These are phyloP conservation scores for Salix dunnii DNA, from an alignment of 345 rosid species.

Conservation along the genomic window DNA sequence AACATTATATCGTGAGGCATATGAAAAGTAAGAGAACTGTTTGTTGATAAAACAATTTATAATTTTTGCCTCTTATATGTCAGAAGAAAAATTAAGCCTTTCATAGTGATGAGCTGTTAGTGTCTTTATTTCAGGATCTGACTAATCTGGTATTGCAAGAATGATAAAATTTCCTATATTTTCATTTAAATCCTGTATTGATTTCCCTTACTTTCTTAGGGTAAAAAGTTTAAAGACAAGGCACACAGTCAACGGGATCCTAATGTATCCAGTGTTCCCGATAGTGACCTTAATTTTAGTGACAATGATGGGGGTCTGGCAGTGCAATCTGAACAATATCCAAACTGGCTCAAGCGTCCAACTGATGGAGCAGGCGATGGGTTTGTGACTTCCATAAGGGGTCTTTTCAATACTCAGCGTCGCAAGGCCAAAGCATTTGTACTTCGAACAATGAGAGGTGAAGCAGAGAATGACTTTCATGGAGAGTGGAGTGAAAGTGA, in stretches of 20 bases:
- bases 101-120: not conserved
- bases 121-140: not conserved
- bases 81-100: not conserved
- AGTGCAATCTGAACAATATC: slow-evolving; percentile 65
- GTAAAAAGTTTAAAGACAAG: slow-evolving; percentile 93
- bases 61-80: not conserved
- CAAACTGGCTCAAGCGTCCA: slow-evolving; percentile 73
- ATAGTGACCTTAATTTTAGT: slow-evolving; percentile 68
- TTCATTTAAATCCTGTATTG: not conserved
- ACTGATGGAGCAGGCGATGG: slow-evolving; percentile 98
- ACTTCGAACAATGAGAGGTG: slow-evolving; percentile 91
- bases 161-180: not conserved
- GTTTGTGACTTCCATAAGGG: slow-evolving; percentile 82
- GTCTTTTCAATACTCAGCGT: slow-evolving; percentile 88
- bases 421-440: slow-evolving; percentile 92
- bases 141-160: too few species aligned
- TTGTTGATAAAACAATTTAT: not conserved
- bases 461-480: slow-evolving; percentile 76
- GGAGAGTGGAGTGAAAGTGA: slow-evolving; percentile 98
- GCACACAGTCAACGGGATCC: slow-evolving; percentile 54
- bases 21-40: not conserved
- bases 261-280: slow-evolving; percentile 46
- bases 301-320: slow-evolving; percentile 62
- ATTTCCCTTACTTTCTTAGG: slow-evolving; percentile 41
- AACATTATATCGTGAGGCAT: not conserved